These are phyloP conservation scores for Scleroderma bovista DNA, from an alignment of 768 basidiomycete genomes.

Conservation along the genomic window DNA sequence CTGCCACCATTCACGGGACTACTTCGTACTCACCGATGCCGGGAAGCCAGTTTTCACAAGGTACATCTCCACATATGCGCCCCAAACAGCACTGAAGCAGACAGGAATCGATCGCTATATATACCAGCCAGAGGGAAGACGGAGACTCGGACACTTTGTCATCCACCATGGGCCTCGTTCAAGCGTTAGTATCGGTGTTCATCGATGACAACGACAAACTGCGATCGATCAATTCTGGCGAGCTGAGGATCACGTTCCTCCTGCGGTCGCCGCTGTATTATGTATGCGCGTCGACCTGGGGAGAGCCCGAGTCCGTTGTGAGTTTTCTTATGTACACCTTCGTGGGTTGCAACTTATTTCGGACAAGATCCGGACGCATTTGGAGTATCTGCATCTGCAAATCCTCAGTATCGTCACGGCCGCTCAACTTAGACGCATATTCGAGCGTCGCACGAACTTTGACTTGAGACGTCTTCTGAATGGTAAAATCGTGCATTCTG, in stretches of 20 bases:
- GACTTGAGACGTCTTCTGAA: slow-evolving; percentile 74
- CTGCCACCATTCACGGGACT: slow-evolving; percentile 62
- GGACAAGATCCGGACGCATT: slow-evolving; percentile 87
- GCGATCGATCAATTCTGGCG: slow-evolving; percentile 78
- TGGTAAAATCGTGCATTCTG: slow-evolving; percentile 33
- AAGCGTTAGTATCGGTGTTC: slow-evolving; percentile 94
- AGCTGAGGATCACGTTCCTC: slow-evolving; percentile 80
- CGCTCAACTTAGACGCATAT: slow-evolving; percentile 77
- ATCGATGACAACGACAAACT: slow-evolving; percentile 86
- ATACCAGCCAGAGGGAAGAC: slow-evolving; percentile 45
- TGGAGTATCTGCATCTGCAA: slow-evolving; percentile 93
- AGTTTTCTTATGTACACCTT: slow-evolving; percentile 26
- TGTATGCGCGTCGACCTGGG: slow-evolving; percentile 87
- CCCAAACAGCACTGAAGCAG: background rate
- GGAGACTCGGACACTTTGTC: slow-evolving; percentile 63
- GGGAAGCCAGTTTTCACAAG: slow-evolving; percentile 97
- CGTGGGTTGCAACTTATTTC: slow-evolving; percentile 28
- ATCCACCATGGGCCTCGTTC: slow-evolving; percentile 85
- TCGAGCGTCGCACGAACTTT: slow-evolving; percentile 87
- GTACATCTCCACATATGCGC: slow-evolving; percentile 34
- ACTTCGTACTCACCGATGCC: slow-evolving; percentile 90
- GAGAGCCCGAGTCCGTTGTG: slow-evolving; percentile 95
- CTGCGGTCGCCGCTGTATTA: slow-evolving; percentile 88
- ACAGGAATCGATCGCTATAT: too few species aligned
- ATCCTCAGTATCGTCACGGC: slow-evolving; percentile 87